Base-by-base conservation (phyloP, 2,329 filamentous ascomycete genomes). In the Venturia asperata region DNA sequence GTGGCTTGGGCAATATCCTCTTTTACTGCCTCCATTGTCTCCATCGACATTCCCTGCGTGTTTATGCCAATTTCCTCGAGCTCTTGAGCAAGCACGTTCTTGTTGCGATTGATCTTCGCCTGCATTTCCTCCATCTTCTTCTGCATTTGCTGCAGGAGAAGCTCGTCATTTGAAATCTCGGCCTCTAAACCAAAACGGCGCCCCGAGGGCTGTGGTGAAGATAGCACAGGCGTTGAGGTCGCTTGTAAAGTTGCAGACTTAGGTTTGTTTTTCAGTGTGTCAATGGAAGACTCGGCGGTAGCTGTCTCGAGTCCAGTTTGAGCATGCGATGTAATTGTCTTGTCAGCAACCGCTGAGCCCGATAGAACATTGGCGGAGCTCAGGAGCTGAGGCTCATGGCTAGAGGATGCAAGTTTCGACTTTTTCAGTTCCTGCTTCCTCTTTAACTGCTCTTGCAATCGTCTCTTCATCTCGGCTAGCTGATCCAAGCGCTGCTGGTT, bases 51-150 rank as follows among this genome's bases (percentile, higher is more conserved):
- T 4, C 78, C 78, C 63, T 79, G 76, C 1, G 80, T 79, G 65
- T 83, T 78, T 49, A 80, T 70, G 47, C 78, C 78, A 24, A 83
- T 73, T 62, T 71, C 72, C 66, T 80, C 77, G n/a, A 84, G 73
- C 68, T 83, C 81, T 41, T 77, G 74, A 5, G 79, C 71, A 52
- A 83, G 77, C 70, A 69, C 75, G 70, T 73, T 75, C 67, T 74
- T 75, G 71, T 69, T 78, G 74, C 71, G 71, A 61, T 39, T 39
- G 37, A 75, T 75, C 19, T 75, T 70, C 17, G 72, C 70, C 58
- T 73, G 72, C 9, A 78, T 70, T 63, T 77, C 75, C 10, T 77
- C 76, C 63, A 82, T 78, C 67, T 83, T 79, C 39, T 74, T 74
- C 13, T 77, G 67, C 6, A 83, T 68, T 58, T 74, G 73, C 21